Base-by-base conservation (phyloP, 495 filamentous ascomycete species). In the Xylaria longipes region DNA sequence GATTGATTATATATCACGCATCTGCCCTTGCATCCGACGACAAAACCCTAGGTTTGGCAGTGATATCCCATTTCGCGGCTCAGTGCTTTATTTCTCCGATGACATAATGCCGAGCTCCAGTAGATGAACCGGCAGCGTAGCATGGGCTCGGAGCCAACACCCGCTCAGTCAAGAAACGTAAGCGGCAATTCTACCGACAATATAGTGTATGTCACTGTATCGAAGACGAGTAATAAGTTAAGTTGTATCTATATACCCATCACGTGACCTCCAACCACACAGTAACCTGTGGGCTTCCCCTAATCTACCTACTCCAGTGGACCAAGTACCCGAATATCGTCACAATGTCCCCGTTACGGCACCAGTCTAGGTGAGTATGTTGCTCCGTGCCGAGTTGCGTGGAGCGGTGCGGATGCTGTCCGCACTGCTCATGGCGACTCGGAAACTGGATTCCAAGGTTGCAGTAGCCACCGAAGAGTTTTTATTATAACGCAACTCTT, bases 21-120 rank as follows among this genome's bases (percentile, higher is more conserved):
- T 41, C 37, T 62, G 43, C 41, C 62, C 62, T 65, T 46, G 61
- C 61, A 41, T 64, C 63, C 45, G 29, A 66, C 7, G 12, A 50
- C 25, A 29, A 52, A 48, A 46, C 7, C 14, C 6, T 11, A 5
- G 25, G 9, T 45, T 48, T 48, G 43, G 62, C 17, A 65, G 33
- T 65, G 41, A 65, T 65, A 39, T 52, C 37, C 22, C n/a, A 8
- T 41, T 2, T n/a, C 14, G 22, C 37, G 27, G 63, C 45, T 25
- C 45, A 15, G 25, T 33, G 25, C n/a, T 27, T 64, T 31, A 46
- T 64, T 46, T 2, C 41, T 52, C 29, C 11, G 8, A 50, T 37
- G 45, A 37, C 25, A 35, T 50, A 52, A 60, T 35, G 25, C 31
- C 7, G 20, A 60, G 14, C 3, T 56, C 27, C 5, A 56, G 27